These are phyloP conservation scores for Trichoderma citrinoviride DNA, from an alignment of 2,329 filamentous ascomycete species.

Conservation along the genomic window DNA sequence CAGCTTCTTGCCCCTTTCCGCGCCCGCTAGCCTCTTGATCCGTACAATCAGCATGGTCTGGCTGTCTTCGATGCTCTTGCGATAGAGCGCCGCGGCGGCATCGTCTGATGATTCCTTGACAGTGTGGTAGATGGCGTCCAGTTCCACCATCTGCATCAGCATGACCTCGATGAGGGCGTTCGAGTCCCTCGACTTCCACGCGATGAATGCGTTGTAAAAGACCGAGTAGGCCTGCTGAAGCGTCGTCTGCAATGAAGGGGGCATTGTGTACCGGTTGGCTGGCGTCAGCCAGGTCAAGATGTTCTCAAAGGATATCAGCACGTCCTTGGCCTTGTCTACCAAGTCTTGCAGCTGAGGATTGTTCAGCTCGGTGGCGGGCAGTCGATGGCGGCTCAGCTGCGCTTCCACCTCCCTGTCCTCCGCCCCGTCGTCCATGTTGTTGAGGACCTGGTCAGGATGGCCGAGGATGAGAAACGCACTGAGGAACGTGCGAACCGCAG, in stretches of 20 bases:
- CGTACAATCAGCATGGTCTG: conserved; percentile 75
- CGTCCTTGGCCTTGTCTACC: conserved; percentile 72
- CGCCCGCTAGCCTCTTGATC: conserved; percentile 74
- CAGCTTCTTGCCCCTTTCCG: conserved; percentile 66
- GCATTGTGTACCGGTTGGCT: conserved; percentile 65
- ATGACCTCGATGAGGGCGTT: conserved; percentile 77
- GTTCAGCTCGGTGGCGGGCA: conserved; percentile 48
- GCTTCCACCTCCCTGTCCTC: conserved; percentile 52
- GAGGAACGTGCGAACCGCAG: conserved; percentile 70
- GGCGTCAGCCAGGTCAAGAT: conserved; percentile 64
- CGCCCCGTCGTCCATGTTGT: conserved; percentile 64
- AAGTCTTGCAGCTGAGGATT: conserved; percentile 67
- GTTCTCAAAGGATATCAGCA: conserved; percentile 75
- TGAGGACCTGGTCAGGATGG: conserved; percentile 74
- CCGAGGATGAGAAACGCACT: conserved; percentile 78
- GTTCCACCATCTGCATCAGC: conserved; percentile 81
- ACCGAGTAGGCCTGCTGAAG: conserved; percentile 69
- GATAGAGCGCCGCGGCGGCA: conserved; percentile 71
- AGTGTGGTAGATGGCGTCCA: conserved; percentile 79
- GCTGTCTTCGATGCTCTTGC: conserved; percentile 76
- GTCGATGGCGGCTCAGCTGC: conserved; percentile 30
- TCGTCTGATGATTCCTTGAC: conserved; percentile 76
- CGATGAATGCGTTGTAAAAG: conserved; percentile 75
- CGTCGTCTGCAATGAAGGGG: conserved; percentile 58
- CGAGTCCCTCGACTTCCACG: conserved; percentile 80